phyloP scores from a whole-genome alignment of 192 early-diverging fungal species.

The Linnemannia hyalina region DNA sequence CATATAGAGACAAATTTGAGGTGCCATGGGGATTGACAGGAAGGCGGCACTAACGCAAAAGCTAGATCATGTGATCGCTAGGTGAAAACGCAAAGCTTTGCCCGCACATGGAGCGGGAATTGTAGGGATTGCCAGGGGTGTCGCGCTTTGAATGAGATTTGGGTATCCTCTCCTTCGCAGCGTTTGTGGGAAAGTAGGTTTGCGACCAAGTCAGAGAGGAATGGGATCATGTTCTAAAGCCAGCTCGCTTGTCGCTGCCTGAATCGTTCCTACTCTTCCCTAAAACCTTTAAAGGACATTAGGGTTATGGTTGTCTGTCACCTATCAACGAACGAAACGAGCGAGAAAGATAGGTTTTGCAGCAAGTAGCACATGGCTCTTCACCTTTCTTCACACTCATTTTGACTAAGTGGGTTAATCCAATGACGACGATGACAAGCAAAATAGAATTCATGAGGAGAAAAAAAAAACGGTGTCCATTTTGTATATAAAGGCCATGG shows the following conservation, averaged over 20 bases:
- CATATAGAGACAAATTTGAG: background rate
- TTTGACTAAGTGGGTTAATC: background rate
- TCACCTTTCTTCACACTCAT: background rate
- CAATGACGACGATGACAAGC: background rate
- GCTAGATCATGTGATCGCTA: background rate
- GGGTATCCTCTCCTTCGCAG: no score
- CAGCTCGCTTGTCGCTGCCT: slow-evolving; percentile 15
- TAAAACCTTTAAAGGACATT: background rate
- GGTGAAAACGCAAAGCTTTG: background rate
- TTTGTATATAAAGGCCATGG: background rate
- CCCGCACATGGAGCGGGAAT: background rate
- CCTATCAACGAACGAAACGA: background rate
- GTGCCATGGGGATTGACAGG: no score
- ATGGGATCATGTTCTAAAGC: background rate
- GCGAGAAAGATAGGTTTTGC: background rate
- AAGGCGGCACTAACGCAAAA: background rate
- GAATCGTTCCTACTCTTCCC: slow-evolving; percentile 28
- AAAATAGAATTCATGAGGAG: background rate
- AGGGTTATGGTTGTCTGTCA: slow-evolving; percentile 1
- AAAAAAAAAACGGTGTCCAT: background rate
- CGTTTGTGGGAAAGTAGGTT: slow-evolving; percentile 6
- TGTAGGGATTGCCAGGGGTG: background rate
- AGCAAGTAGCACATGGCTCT: background rate
- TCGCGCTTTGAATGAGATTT: background rate
- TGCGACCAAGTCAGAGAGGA: background rate